These are phyloP conservation scores for Pyricularia sp. DNA, from an alignment of 2,329 filamentous ascomycete species.

Conservation along the genomic window DNA sequence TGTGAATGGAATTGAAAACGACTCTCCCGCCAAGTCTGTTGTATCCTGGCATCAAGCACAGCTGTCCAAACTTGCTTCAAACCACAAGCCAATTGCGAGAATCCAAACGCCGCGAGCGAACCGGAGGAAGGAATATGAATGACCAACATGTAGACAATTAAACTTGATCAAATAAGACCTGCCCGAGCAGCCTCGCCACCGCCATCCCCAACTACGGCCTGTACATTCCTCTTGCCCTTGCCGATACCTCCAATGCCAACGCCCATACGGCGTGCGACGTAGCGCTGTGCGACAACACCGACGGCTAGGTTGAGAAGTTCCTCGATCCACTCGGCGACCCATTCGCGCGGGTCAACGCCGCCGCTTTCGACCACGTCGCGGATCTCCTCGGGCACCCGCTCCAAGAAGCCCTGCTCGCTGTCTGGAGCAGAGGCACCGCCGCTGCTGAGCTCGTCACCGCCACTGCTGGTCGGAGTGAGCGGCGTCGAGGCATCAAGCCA, in stretches of 20 bases:
- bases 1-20: not conserved
- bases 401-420: constrained; percentile 13
- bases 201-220: constrained; percentile 41
- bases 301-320: constrained; percentile 66
- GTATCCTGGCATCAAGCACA: not conserved
- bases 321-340: constrained; percentile 96
- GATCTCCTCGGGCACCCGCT: constrained; percentile 65
- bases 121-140: not conserved
- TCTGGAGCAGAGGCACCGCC: constrained; percentile 12
- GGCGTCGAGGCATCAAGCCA: constrained; percentile 75
- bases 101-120: not conserved
- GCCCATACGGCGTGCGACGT: constrained; percentile 90
- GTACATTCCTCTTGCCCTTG: constrained; percentile 46
- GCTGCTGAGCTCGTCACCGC: constrained; percentile 4
- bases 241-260: constrained; percentile 67
- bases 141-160: not conserved
- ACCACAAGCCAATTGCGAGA: not conserved
- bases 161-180: constrained; percentile 29
- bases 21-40: not conserved
- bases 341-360: constrained; percentile 83
- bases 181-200: constrained; percentile 47
- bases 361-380: constrained; percentile 64
- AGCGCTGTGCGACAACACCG: constrained; percentile 83
- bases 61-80: not conserved
- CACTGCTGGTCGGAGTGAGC: constrained; percentile 37